Percentiles rank a stretch among this genome's conserved stretches.
Conservation (phyloP, 192 early-diverging fungal genomes). For the Dissophora ornata region DNA sequence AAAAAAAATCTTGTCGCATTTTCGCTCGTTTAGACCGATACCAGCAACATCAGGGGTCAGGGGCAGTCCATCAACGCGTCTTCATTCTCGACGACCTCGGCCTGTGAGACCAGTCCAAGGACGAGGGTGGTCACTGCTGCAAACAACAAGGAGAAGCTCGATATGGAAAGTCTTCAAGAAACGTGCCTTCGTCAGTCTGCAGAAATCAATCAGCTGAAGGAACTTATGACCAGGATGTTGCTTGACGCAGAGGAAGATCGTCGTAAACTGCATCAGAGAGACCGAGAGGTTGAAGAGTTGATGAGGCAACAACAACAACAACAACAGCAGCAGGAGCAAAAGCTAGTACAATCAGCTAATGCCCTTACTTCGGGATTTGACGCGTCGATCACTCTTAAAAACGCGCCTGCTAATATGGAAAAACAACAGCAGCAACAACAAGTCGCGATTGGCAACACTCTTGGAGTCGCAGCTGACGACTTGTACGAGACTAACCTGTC, state of each 20-base stretch:
- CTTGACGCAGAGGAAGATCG: conserved; percentile 39
- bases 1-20: not conserved
- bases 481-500: conserved; percentile 16
- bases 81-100: no score
- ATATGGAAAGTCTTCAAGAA: conserved; percentile 22
- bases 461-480: conserved; percentile 19
- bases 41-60: no score
- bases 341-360: conserved; percentile 1
- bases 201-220: conserved; percentile 46
- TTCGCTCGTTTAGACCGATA: no score
- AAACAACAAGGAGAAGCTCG: conserved; percentile 2
- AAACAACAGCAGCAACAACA: not conserved
- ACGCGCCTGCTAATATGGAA: not conserved
- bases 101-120: no score
- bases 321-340: conserved; percentile 11
- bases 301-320: conserved; percentile 19
- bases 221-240: conserved; percentile 25
- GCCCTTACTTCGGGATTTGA: conserved; percentile 10
- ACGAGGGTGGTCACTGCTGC: no score
- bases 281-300: conserved; percentile 42
- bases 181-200: conserved; percentile 34
- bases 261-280: conserved; percentile 32
- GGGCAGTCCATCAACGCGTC: no score
- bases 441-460: not conserved
- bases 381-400: not conserved